Percentiles rank a stretch among this genome's conserved stretches.
Conservation (phyloP, 352 stramenopile species). For the Phytophthora quininea region DNA sequence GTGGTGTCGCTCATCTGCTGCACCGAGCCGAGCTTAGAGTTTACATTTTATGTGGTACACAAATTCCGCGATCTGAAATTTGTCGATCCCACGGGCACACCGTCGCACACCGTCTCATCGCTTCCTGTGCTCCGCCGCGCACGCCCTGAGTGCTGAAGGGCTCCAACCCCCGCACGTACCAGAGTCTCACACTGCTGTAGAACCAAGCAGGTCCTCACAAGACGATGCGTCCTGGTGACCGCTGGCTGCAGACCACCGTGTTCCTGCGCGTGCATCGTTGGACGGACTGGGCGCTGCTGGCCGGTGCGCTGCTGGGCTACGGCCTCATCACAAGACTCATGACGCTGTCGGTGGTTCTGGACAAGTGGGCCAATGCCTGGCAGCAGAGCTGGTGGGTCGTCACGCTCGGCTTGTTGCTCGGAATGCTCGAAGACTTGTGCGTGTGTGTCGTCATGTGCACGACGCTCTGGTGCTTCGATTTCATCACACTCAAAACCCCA, state of each 20-base stretch:
- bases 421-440: constrained; percentile 55
- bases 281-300: constrained; percentile 49
- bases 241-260: constrained; percentile 42
- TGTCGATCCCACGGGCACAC: too few species aligned
- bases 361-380: constrained; percentile 65
- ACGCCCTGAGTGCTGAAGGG: background rate
- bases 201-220: background rate
- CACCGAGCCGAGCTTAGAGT: too few species aligned
- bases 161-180: background rate
- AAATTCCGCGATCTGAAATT: too few species aligned
- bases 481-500: constrained; percentile 29
- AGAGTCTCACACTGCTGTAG: background rate
- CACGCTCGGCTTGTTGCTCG: constrained; percentile 42
- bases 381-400: constrained; percentile 44
- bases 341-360: constrained; percentile 31
- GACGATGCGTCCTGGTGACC: constrained; percentile 6
- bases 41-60: too few species aligned
- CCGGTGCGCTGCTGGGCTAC: constrained; percentile 35
- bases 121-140: background rate
- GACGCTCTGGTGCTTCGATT: constrained; percentile 45
- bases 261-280: constrained; percentile 53
- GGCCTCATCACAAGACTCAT: constrained; percentile 39
- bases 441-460: constrained; percentile 36
- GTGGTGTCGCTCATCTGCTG: too few species aligned
- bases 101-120: background rate